A percentile compares a stretch with the other conserved stretches of the same genome.
Evolutionary conservation across 768 basidiomycete species (phyloP).

Genomic region (Tylopilus vinaceipallidus): DNA sequence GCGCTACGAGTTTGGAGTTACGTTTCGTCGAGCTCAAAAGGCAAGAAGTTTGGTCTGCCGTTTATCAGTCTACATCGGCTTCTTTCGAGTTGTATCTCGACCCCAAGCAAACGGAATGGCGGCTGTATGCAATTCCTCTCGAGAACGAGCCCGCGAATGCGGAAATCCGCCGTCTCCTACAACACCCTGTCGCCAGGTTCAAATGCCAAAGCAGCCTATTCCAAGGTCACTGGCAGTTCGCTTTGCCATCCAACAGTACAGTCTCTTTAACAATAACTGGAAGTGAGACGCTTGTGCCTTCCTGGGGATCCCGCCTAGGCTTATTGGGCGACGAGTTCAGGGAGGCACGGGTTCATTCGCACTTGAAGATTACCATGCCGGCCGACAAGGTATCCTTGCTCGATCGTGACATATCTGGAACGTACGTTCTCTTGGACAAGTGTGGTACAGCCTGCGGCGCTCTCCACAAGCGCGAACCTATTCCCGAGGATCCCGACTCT

Average conservation of each 20-base stretch:
- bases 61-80: slow-evolving; percentile 72
- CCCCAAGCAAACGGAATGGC: slow-evolving; percentile 81
- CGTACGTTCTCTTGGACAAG: slow-evolving; percentile 74
- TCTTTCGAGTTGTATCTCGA: slow-evolving; percentile 75
- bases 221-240: slow-evolving; percentile 75
- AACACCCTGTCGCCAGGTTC: slow-evolving; percentile 75
- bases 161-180: slow-evolving; percentile 70
- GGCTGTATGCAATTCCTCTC: slow-evolving; percentile 71
- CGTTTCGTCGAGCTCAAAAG: slow-evolving; percentile 85
- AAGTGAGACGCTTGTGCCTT: slow-evolving; percentile 66
- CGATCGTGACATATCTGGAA: slow-evolving; percentile 81
- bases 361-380: slow-evolving; percentile 61
- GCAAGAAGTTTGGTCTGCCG: slow-evolving; percentile 82
- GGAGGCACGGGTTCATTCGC: slow-evolving; percentile 64
- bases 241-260: slow-evolving; percentile 57
- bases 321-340: slow-evolving; percentile 62
- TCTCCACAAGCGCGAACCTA: slow-evolving; percentile 62
- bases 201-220: slow-evolving; percentile 57
- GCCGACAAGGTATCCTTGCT: slow-evolving; percentile 44
- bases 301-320: slow-evolving; percentile 85
- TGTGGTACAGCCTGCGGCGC: slow-evolving; percentile 88
- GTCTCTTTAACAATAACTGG: slow-evolving; percentile 59
- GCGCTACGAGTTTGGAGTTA: slow-evolving; percentile 59
- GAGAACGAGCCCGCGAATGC: slow-evolving; percentile 72
- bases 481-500: slow-evolving; percentile 42